Percentiles rank a stretch among this genome's conserved stretches.
These are phyloP conservation scores for Trypanosomatidae sp. DNA, from an alignment of 208 protist species.

Conservation along the genomic window DNA sequence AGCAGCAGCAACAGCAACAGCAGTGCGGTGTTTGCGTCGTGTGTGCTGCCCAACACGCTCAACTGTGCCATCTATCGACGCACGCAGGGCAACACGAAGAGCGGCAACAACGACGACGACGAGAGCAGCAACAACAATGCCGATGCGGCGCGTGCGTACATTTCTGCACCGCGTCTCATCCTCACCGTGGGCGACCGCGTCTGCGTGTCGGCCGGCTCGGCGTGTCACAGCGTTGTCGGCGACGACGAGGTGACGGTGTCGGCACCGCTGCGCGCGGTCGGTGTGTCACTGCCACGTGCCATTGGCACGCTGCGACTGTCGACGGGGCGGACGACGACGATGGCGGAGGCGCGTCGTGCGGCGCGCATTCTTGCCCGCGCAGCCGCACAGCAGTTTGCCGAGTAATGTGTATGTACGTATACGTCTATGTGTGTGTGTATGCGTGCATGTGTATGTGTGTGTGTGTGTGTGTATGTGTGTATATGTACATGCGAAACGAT, in stretches of 20 bases:
- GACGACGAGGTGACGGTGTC: constrained; percentile 42
- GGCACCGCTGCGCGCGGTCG: constrained; percentile 42
- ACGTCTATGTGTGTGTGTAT: too few relatives aligned
- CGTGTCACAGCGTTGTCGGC: constrained; percentile 56
- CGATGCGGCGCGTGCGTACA: constrained; percentile 24
- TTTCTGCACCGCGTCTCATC: constrained; percentile 60
- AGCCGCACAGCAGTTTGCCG: constrained; percentile 69
- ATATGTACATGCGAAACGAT: too few relatives aligned
- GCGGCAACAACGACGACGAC: too few relatives aligned
- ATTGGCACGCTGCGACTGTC: constrained; percentile 70
- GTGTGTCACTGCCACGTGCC: constrained; percentile 30
- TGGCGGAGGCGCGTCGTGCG: constrained; percentile 51
- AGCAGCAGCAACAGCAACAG: too few relatives aligned
- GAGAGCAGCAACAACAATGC: constrained; percentile 11
- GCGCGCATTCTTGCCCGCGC: constrained; percentile 48
- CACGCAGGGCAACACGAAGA: too few relatives aligned
- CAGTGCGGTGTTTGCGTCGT: too few relatives aligned
- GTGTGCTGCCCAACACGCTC: constrained; percentile 72
- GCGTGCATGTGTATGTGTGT: too few relatives aligned
- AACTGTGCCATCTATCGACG: constrained; percentile 72
- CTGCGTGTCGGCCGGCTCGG: constrained; percentile 75
- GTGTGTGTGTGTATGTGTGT: too few relatives aligned
- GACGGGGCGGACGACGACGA: constrained; percentile 45
- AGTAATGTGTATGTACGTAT: constrained; percentile 9
- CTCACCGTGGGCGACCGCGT: constrained; percentile 42